phyloP scores from a whole-genome alignment of 257 asterid genomes.

The Ilex aquifolium region DNA sequence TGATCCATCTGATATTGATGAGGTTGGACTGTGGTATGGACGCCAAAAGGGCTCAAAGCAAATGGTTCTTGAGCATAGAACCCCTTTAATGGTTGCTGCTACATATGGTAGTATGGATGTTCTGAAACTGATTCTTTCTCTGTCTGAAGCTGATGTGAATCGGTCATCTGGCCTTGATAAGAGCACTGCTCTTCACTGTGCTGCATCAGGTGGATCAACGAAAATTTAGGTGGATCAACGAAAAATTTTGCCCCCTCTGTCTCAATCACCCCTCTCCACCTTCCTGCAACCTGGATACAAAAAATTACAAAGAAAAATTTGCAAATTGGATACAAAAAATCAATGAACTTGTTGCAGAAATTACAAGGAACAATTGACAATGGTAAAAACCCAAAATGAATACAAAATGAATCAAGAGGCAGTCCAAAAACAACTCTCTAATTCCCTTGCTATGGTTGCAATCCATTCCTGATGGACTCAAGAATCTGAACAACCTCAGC shows the following conservation, averaged over 20 bases:
- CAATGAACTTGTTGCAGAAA: slow-evolving; percentile 30
- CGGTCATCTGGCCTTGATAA: slow-evolving; percentile 48
- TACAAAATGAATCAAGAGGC: slow-evolving; percentile 66
- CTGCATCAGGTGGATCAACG: slow-evolving; percentile 68
- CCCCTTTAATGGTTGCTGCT: slow-evolving; percentile 84
- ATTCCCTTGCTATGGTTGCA: slow-evolving; percentile 26
- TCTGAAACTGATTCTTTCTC: slow-evolving; percentile 45
- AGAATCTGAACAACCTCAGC: slow-evolving; percentile 93
- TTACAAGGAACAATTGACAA: slow-evolving; percentile 27
- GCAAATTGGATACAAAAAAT: background rate
- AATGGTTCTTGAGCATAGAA: slow-evolving; percentile 69
- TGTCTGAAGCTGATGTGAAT: slow-evolving; percentile 63
- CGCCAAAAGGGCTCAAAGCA: slow-evolving; percentile 50
- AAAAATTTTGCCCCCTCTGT: no score
- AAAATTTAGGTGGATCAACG: no score
- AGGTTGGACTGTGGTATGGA: slow-evolving; percentile 73
- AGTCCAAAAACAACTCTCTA: background rate
- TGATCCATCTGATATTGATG: slow-evolving; percentile 42
- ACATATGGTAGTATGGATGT: slow-evolving; percentile 73
- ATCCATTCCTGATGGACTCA: slow-evolving; percentile 74
- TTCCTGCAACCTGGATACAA: no score
- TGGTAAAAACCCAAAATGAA: slow-evolving; percentile 33
- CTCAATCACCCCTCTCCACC: no score
- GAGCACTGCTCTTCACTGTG: slow-evolving; percentile 75
- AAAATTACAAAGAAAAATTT: no score